phyloP scores from a whole-genome alignment of 2,329 filamentous ascomycete genomes.

The Xylaria sp. region DNA sequence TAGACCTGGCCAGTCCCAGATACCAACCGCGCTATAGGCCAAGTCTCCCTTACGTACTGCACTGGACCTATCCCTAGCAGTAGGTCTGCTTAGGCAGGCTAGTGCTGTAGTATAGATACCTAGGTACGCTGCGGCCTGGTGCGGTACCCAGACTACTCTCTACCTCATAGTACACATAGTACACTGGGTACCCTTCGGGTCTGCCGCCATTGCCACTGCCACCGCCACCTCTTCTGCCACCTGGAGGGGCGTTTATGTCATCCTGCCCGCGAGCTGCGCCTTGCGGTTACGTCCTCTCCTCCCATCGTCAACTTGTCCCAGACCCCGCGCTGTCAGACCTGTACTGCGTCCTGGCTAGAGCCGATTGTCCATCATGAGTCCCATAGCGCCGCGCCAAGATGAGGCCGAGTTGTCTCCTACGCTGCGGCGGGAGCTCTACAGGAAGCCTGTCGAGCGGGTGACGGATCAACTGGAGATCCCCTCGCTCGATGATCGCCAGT shows the following conservation, averaged over 20 bases:
- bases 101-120: not conserved
- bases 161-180: not conserved
- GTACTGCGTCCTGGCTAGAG: conserved; percentile 15
- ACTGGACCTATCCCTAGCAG: not conserved
- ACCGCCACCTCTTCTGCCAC: conserved; percentile 15
- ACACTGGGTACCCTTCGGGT: not conserved
- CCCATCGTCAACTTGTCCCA: not conserved
- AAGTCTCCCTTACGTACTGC: not conserved
- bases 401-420: conserved; percentile 35
- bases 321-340: conserved; percentile 13
- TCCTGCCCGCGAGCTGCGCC: conserved; percentile 4
- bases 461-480: conserved; percentile 42
- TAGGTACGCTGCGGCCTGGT: not conserved
- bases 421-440: conserved; percentile 38
- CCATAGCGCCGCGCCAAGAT: conserved; percentile 32
- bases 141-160: not conserved
- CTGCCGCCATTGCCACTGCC: not conserved
- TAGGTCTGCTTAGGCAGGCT: too few relatives aligned
- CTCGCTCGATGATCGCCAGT: conserved; percentile 75
- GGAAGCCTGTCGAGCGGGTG: conserved; percentile 44
- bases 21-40: not conserved
- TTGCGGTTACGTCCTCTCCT: conserved; percentile 13
- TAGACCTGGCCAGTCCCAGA: not conserved
- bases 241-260: conserved; percentile 21
- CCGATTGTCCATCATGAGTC: conserved; percentile 32